phyloP scores from a whole-genome alignment of 1,284 basidiomycete species.

The Fomes fomentarius region DNA sequence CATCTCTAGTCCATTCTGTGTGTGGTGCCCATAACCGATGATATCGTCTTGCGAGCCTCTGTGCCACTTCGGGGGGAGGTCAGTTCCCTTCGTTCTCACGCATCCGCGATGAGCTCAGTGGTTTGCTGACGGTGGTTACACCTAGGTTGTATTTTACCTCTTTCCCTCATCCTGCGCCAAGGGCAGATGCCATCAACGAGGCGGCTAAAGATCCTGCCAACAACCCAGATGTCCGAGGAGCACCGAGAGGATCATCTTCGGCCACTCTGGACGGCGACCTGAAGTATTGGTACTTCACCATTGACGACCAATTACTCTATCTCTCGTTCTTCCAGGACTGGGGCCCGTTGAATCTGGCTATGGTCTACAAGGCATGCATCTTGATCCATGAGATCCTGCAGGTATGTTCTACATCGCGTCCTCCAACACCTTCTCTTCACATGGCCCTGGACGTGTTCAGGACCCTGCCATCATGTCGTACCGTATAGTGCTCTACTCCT shows the following conservation, averaged over 20 bases:
- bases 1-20: slow-evolving; percentile 1
- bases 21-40: slow-evolving; percentile 3
- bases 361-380: slow-evolving; percentile 94
- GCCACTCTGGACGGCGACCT: slow-evolving; percentile 69
- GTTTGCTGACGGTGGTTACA: slow-evolving; percentile 17
- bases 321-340: slow-evolving; percentile 94
- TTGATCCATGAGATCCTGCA: slow-evolving; percentile 88
- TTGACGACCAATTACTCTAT: slow-evolving; percentile 93
- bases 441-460: slow-evolving; percentile 39
- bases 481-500: slow-evolving; percentile 89
- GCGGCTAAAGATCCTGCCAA: slow-evolving; percentile 50
- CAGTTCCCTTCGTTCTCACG: slow-evolving; percentile 16
- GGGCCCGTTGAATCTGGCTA: slow-evolving; percentile 92
- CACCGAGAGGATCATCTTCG: slow-evolving; percentile 57
- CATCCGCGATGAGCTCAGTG: slow-evolving; percentile 12
- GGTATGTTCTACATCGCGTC: slow-evolving; percentile 47
- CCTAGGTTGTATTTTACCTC: slow-evolving; percentile 81
- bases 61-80: slow-evolving; percentile 78
- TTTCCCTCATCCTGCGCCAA: slow-evolving; percentile 72
- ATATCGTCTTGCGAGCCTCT: slow-evolving; percentile 68
- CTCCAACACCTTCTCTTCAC: slow-evolving; percentile 25
- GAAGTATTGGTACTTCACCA: slow-evolving; percentile 83
- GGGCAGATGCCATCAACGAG: slow-evolving; percentile 63
- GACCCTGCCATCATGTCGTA: slow-evolving; percentile 69
- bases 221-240: slow-evolving; percentile 62